phyloP scores from a whole-genome alignment of 345 rosid species.

The Balakata baccata region DNA sequence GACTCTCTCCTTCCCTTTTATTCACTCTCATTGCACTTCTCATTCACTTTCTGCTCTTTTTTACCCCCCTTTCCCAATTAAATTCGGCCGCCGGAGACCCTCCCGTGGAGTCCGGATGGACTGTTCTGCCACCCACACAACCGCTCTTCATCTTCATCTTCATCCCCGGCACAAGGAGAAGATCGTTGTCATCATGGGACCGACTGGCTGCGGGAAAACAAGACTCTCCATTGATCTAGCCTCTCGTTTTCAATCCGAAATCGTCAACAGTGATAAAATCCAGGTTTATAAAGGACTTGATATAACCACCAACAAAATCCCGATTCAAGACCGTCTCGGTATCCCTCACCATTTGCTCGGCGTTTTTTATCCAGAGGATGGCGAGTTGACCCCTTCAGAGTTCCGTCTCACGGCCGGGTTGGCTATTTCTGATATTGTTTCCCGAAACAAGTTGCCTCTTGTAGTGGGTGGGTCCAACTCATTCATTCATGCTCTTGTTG shows the following conservation, averaged over 20 bases:
- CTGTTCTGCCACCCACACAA: not conserved
- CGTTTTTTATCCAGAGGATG: constrained; percentile 34
- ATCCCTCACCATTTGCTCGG: constrained; percentile 84
- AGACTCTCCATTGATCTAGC: constrained; percentile 81
- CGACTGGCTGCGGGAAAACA: constrained; percentile 93
- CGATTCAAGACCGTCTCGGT: constrained; percentile 50
- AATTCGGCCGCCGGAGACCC: not conserved
- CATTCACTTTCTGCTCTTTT: too few species aligned
- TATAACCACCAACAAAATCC: constrained; percentile 77
- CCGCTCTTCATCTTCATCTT: too few species aligned
- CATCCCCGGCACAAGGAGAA: constrained; percentile 36
- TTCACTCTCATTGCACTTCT: constrained; percentile 8
- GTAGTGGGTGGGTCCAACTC: constrained; percentile 95
- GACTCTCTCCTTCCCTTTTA: not conserved
- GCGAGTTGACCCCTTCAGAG: constrained; percentile 48
- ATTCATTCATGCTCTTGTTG: constrained; percentile 63
- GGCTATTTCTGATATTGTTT: constrained; percentile 39
- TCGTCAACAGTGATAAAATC: constrained; percentile 88
- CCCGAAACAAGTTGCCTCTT: constrained; percentile 51
- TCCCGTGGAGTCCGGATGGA: constrained; percentile 14
- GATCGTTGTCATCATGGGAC: constrained; percentile 78
- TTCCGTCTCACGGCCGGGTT: constrained; percentile 54
- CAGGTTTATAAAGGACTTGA: constrained; percentile 77
- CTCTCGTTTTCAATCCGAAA: constrained; percentile 44
- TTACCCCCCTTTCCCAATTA: not conserved